phyloP scores from a whole-genome alignment of 495 filamentous ascomycete species.

The Parmelia sp. region DNA sequence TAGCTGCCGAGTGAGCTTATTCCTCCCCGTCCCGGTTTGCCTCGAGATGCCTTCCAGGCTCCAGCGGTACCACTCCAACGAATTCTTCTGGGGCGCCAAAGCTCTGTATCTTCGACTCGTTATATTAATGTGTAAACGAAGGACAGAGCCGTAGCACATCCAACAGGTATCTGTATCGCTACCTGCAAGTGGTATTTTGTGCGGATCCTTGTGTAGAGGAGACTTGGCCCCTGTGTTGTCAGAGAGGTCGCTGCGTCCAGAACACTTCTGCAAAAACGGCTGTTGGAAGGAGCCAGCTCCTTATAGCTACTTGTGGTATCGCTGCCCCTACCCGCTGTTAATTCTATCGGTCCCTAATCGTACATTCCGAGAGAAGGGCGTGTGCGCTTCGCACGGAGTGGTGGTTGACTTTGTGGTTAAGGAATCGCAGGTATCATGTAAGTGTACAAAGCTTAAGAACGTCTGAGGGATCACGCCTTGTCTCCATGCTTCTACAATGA shows the following conservation, averaged over 20 bases:
- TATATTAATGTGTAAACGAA: not conserved
- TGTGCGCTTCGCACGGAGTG: slow-evolving; percentile 9
- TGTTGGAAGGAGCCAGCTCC: slow-evolving; percentile 3
- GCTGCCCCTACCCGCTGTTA: not conserved
- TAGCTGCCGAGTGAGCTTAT: slow-evolving; percentile 21
- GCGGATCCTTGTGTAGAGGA: not conserved
- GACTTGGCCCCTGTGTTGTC: not conserved
- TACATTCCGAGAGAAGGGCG: slow-evolving; percentile 8
- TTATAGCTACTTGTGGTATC: not conserved
- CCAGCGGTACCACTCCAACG: not conserved
- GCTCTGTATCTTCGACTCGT: not conserved
- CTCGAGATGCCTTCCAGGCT: slow-evolving; percentile 5
- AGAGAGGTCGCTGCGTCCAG: not conserved
- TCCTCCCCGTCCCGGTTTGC: slow-evolving; percentile 1
- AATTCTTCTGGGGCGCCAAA: not conserved
- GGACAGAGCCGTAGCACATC: not conserved
- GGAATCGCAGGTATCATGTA: not conserved
- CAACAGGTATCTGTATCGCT: not conserved
- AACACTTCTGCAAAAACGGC: not conserved
- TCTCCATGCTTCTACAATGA: slow-evolving; percentile 3
- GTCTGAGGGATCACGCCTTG: not conserved
- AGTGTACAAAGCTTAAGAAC: not conserved
- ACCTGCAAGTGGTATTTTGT: not conserved
- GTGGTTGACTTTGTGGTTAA: not conserved
- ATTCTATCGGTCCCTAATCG: not conserved